These are phyloP conservation scores for Leccinum olivaceopallidum DNA, from an alignment of 768 basidiomycete species.

Conservation along the genomic window DNA sequence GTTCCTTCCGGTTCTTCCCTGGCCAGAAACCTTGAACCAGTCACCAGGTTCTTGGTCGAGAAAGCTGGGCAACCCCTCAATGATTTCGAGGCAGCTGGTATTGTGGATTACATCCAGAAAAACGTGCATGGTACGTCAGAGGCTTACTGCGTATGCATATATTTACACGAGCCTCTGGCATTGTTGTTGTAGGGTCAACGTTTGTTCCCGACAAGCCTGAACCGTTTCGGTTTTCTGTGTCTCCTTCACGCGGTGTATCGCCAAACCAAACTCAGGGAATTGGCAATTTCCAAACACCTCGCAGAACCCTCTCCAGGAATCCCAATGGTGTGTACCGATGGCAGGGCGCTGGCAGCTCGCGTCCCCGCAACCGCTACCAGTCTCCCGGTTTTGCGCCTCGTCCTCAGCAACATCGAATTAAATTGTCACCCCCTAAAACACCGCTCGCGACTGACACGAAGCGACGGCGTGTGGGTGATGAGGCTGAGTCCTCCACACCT, in stretches of 20 bases:
- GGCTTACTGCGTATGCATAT: slow-evolving; percentile 9
- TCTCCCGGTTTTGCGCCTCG: slow-evolving; percentile 73
- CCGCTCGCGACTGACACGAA: slow-evolving; percentile 51
- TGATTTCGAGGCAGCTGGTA: slow-evolving; percentile 51
- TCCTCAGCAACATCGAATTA: slow-evolving; percentile 46
- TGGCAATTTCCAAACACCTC: slow-evolving; percentile 36
- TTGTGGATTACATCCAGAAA: slow-evolving; percentile 55
- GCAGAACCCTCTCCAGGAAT: slow-evolving; percentile 61
- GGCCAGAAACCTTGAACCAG: slow-evolving; percentile 47
- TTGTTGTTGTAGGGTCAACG: slow-evolving; percentile 25
- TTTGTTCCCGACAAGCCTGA: slow-evolving; percentile 40
- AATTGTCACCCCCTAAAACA: slow-evolving; percentile 40
- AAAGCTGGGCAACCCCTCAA: slow-evolving; percentile 50
- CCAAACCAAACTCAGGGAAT: slow-evolving; percentile 20
- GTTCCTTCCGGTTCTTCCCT: slow-evolving; percentile 29
- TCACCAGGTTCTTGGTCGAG: slow-evolving; percentile 48
- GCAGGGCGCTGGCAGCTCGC: slow-evolving; percentile 77
- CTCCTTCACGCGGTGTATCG: slow-evolving; percentile 33
- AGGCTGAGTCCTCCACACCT: slow-evolving; percentile 37
- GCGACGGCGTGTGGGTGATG: slow-evolving; percentile 59
- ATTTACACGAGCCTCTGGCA: slow-evolving; percentile 13
- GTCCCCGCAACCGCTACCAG: slow-evolving; percentile 64
- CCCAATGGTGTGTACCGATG: slow-evolving; percentile 75
- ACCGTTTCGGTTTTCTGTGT: slow-evolving; percentile 64
- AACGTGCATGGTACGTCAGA: slow-evolving; percentile 45